Evolutionary conservation across 2,329 filamentous ascomycete species (phyloP).

Genomic region (Colletotrichum australisinense): DNA sequence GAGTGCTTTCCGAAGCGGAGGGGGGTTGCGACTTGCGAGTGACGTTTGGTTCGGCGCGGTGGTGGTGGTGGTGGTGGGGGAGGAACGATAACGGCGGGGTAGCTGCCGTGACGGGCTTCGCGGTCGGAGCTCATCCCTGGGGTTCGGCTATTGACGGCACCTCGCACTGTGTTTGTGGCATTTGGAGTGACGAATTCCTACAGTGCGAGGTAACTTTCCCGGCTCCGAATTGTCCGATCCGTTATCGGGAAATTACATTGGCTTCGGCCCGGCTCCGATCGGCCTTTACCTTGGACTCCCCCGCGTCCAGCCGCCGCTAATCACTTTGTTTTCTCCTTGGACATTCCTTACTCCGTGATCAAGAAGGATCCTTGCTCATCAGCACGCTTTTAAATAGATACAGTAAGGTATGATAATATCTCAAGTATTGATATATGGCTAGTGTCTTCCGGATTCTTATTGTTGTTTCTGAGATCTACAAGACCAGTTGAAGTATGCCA

Average conservation of each 20-base stretch:
- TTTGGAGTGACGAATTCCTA: too few relatives aligned
- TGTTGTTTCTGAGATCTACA: too few relatives aligned
- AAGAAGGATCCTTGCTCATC: neutral
- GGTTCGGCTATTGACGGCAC: neutral
- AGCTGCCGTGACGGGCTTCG: slow-evolving; percentile 15
- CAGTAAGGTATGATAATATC: too few relatives aligned
- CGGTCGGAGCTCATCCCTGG: slow-evolving; percentile 27
- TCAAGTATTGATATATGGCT: neutral
- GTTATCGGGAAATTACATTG: slow-evolving; percentile 16
- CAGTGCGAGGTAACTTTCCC: neutral
- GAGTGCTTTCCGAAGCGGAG: neutral
- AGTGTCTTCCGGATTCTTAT: too few relatives aligned
- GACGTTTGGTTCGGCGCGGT: slow-evolving; percentile 13
- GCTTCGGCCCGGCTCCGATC: slow-evolving; percentile 19
- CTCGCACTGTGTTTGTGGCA: neutral
- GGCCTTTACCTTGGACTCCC: slow-evolving; percentile 12
- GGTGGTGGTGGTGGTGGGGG: neutral
- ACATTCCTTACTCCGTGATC: neutral
- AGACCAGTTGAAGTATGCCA: too few relatives aligned
- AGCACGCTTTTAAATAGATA: too few relatives aligned
- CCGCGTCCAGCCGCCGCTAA: neutral
- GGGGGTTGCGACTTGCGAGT: neutral
- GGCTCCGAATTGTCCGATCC: slow-evolving; percentile 25
- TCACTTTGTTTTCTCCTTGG: neutral
- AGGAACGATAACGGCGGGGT: slow-evolving; percentile 30